phyloP scores from a whole-genome alignment of 257 asterid genomes.

The Solanum gandarillasii region DNA sequence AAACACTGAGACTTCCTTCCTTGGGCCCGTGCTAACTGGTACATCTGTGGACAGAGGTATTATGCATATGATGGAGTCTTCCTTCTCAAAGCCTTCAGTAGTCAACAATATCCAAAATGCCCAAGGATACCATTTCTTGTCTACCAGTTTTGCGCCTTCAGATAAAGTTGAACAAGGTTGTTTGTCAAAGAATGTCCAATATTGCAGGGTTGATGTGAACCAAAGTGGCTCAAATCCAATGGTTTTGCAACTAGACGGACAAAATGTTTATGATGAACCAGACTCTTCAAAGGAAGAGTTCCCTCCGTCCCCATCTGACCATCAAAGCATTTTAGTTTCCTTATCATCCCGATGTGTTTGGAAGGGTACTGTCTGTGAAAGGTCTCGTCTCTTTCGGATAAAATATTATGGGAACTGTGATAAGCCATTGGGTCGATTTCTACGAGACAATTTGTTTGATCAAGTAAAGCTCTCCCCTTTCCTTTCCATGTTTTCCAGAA shows the following conservation, averaged over 20 bases:
- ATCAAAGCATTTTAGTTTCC: slow-evolving; percentile 86
- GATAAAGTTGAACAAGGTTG: background rate
- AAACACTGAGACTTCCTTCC: slow-evolving; percentile 23
- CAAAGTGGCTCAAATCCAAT: background rate
- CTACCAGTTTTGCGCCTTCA: slow-evolving; percentile 17
- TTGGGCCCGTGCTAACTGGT: slow-evolving; percentile 16
- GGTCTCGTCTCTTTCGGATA: slow-evolving; percentile 80
- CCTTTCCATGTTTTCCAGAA: background rate
- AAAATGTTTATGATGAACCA: slow-evolving; percentile 30
- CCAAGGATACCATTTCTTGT: slow-evolving; percentile 8
- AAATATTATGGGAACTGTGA: slow-evolving; percentile 81
- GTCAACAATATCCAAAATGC: slow-evolving; percentile 2
- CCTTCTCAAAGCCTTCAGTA: slow-evolving; percentile 15
- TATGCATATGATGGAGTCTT: slow-evolving; percentile 13
- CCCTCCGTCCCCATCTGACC: slow-evolving; percentile 84
- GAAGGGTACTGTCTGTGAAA: slow-evolving; percentile 96
- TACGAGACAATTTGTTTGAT: slow-evolving; percentile 86
- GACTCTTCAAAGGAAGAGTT: slow-evolving; percentile 54
- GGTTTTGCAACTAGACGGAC: slow-evolving; percentile 24
- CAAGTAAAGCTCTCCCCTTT: slow-evolving; percentile 44
- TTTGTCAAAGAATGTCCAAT: slow-evolving; percentile 8
- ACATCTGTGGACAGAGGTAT: slow-evolving; percentile 20
- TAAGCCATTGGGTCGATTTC: slow-evolving; percentile 91
- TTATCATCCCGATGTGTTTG: slow-evolving; percentile 85
- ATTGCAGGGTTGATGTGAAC: slow-evolving; percentile 14